Evolutionary conservation across 2,329 filamentous ascomycete species (phyloP), one percentile per base, ranked within the genome.

Genomic region (Botrytis deweyae): DNA sequence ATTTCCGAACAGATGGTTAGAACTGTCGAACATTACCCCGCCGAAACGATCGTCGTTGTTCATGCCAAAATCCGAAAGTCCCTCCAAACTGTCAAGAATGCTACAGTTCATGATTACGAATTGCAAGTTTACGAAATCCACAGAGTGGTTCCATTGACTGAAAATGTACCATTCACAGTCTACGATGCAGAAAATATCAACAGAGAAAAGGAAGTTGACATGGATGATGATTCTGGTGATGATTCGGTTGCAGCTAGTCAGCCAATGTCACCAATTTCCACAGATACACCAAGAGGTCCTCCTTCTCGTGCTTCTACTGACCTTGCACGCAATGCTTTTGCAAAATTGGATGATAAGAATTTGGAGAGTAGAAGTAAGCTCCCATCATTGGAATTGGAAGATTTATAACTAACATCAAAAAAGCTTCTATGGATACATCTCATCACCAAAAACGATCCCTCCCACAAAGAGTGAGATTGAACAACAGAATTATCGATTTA

Each of bases 11-110:
- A 92, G 78, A 95, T 97, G 87, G 87, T 97, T 42, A 91, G 93
- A 80, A 97, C 94, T 92, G 93, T 93, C 4, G 93, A 97, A 83
- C 93, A 93, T 80, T 85, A 97, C 64, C 90, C 91, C 72, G 85
- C 91, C 9, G 95, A 97, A 80, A 92, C 90, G 12, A 88, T 97
- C 69, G 90, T 97, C 8, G 88, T 93, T 73, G 89, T 97, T 73
- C 89, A 88, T 70, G 95, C 93, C 74, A 88, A 88, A 2, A 83
- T 97, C 6, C 92, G 94, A 79, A 86, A 88, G 75, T 92, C 94
- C 0, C 90, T 92, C 10, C 90, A 94, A 78, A 88, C 90, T 58
- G 88, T 98, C 74, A 89, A 91, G 77, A 91, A 93, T 58, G 92
- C 93, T 44, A 91, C 90, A 6, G 89, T 95, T 76, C 91, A 93